These are phyloP conservation scores for Beta corolliflora DNA, from an alignment of 179 eudicot genomes.

Conservation along the genomic window DNA sequence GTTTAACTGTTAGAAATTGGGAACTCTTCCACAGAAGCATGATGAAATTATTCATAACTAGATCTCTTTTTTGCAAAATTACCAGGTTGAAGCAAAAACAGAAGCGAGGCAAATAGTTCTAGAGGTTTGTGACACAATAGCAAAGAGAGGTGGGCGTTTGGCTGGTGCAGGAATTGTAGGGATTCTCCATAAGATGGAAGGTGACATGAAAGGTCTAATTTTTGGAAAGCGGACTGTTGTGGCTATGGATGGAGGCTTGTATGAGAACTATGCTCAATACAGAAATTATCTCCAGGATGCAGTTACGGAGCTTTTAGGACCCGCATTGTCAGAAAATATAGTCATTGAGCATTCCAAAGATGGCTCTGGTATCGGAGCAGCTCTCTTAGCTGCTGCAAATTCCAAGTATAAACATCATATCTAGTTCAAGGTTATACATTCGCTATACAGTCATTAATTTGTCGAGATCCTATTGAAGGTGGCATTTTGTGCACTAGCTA, in stretches of 20 bases:
- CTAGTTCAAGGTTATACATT: background rate
- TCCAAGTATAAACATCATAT: constrained; percentile 34
- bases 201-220: constrained; percentile 47
- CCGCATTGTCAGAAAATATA: constrained; percentile 43
- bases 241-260: constrained; percentile 87
- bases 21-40: background rate
- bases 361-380: constrained; percentile 88
- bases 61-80: background rate
- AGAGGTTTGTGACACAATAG: constrained; percentile 72
- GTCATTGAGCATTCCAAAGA: constrained; percentile 72
- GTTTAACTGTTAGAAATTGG: no score
- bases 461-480: background rate
- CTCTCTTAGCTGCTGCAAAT: constrained; percentile 79
- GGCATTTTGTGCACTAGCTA: background rate
- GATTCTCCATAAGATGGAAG: constrained; percentile 70
- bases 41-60: background rate
- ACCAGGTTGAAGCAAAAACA: constrained; percentile 49
- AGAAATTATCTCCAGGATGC: constrained; percentile 62
- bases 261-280: constrained; percentile 70
- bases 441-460: background rate
- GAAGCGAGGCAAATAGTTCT: constrained; percentile 46
- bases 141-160: constrained; percentile 68
- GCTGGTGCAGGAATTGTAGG: constrained; percentile 91
- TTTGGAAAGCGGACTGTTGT: constrained; percentile 73
- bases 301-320: constrained; percentile 65